Evolutionary conservation across 345 rosid genomes (phyloP).

Genomic region (Hirschfeldia incana): DNA sequence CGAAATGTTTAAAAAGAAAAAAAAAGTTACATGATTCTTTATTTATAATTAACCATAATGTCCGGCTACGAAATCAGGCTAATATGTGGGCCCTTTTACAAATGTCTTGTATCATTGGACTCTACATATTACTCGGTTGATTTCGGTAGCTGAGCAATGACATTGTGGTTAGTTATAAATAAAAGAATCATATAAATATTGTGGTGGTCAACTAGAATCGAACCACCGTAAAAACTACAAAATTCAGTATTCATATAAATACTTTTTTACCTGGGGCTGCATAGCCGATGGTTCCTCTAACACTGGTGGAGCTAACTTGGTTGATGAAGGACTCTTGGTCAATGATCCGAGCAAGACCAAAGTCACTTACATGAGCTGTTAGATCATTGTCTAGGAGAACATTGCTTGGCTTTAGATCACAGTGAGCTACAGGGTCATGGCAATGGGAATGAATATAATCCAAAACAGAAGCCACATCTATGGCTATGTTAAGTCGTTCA

Average conservation of each 20-base stretch:
- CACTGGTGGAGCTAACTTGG: not conserved
- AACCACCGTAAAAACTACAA: too few species aligned
- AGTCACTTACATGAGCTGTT: conserved; percentile 35
- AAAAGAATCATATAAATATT: too few species aligned
- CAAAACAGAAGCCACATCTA: conserved; percentile 32
- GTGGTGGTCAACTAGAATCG: too few species aligned
- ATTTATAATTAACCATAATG: too few species aligned
- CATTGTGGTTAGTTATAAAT: too few species aligned
- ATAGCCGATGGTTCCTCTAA: conserved; percentile 35
- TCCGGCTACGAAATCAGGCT: too few species aligned
- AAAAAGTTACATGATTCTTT: not conserved
- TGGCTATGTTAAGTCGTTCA: conserved; percentile 42
- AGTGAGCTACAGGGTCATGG: conserved; percentile 20
- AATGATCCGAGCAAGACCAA: conserved; percentile 33
- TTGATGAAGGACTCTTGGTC: conserved; percentile 9
- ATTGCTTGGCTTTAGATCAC: conserved; percentile 36
- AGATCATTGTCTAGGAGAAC: conserved; percentile 29
- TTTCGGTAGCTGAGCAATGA: too few species aligned
- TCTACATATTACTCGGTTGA: too few species aligned
- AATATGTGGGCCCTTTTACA: too few species aligned
- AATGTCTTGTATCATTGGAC: too few species aligned
- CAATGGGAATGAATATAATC: conserved; percentile 24
- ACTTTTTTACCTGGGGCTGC: conserved; percentile 27
- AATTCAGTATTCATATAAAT: too few species aligned
- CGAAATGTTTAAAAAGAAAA: not conserved